Evolutionary conservation across 305 asterid species (phyloP), one percentile per base, ranked within the genome.

Genomic region (Fraxinus albicans): DNA sequence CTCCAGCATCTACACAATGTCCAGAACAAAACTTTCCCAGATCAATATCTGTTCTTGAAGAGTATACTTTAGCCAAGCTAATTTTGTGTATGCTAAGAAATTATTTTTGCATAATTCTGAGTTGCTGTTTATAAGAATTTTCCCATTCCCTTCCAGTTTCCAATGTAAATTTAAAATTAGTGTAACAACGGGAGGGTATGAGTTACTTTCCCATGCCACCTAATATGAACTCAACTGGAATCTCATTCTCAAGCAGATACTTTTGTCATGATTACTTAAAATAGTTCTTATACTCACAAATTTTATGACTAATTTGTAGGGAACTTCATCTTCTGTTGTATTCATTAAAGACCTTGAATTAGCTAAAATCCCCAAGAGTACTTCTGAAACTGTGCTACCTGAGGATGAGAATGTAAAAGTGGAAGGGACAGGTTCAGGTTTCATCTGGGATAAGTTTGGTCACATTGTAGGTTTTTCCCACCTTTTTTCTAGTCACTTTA

Each of bases 391-490:
- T 23, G 77, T 13, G 67, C 34, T 82, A 9, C 88, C 73, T 1
- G 91, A 87, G 35, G 94, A 86, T 40, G 96, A 88, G 58, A 87
- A 88, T 84, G 88, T 90, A 53, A 93, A 91, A 86, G 91, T 92
- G 85, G 91, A 94, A 89, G 98, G 98, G 82, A 90, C 97, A 77
- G 98, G 98, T 84, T 95, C 98, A 25, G 98, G 98, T 84, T 95
- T 95, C 89, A 89, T 95, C 77, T 95, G 98, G 99, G 98, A 95
- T 86, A 82, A 88, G 89, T 95, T 86, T 85, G 97, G 99, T 82
- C 99, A 94, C 90, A 93, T 95, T 92, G 98, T 95, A 87, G 13
- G 95, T 80, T 84, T 85, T 85, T 67, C 12, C 72, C 72, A 13
- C 65, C 72, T 72, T 19, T 19, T 0, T 21, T 8, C 8, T 8